These are phyloP conservation scores for Lactarius hengduanensis DNA, from an alignment of 768 basidiomycete species.

Conservation along the genomic window DNA sequence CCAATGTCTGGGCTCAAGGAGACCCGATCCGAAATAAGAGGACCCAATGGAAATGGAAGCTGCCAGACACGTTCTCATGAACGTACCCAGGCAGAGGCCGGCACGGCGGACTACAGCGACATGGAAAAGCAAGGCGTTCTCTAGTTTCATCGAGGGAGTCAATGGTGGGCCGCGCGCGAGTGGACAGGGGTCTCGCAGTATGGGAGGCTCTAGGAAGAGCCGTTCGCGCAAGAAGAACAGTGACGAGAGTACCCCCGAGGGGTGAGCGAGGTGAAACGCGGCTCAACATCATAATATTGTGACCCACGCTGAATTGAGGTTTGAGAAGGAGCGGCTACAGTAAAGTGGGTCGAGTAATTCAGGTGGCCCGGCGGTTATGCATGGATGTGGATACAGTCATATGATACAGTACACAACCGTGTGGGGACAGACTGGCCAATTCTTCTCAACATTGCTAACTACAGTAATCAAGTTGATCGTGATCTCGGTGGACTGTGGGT, in stretches of 20 bases:
- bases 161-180: background rate
- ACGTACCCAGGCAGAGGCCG: conserved; percentile 6
- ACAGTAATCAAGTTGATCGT: too few species aligned
- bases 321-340: conserved; percentile 19
- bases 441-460: too few species aligned
- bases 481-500: background rate
- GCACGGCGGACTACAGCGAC: conserved; percentile 1
- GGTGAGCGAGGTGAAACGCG: conserved; percentile 27
- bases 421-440: background rate
- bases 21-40: too few species aligned
- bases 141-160: background rate
- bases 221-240: conserved; percentile 19
- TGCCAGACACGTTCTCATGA: conserved; percentile 13
- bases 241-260: conserved; percentile 29
- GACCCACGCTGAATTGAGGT: background rate
- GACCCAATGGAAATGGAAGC: conserved; percentile 7
- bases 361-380: conserved; percentile 27
- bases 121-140: conserved; percentile 2
- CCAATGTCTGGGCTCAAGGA: too few species aligned
- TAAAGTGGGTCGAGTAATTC: conserved; percentile 27
- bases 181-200: conserved; percentile 2
- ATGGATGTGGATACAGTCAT: conserved; percentile 4
- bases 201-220: conserved; percentile 7
- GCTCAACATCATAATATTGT: background rate
- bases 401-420: background rate